Conservation (phyloP, 306 rosid species). For the Corylus avellana region DNA sequence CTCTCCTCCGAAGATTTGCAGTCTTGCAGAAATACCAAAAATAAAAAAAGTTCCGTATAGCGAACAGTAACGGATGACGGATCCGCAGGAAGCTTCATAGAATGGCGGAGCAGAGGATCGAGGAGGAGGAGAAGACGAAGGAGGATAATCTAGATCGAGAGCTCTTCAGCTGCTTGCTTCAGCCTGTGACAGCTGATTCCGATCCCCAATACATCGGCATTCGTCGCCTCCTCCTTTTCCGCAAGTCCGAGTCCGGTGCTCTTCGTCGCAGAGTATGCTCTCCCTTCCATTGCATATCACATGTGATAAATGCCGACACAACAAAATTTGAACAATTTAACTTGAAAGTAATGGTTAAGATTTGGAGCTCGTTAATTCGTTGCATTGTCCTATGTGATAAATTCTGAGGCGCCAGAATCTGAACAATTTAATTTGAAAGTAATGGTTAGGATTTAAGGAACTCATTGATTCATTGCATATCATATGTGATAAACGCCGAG, state of each 20-base stretch:
- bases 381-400: no score
- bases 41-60: background rate
- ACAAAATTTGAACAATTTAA: no score
- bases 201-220: constrained; percentile 66
- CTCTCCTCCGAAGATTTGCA: background rate
- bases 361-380: no score
- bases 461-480: background rate
- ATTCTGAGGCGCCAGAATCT: no score
- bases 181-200: constrained; percentile 52
- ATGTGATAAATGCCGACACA: no score
- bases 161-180: constrained; percentile 71
- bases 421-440: no score
- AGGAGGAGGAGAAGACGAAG: constrained; percentile 24
- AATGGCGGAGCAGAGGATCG: constrained; percentile 46
- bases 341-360: no score
- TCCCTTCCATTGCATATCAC: background rate
- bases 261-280: constrained; percentile 65
- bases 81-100: constrained; percentile 22
- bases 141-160: constrained; percentile 59
- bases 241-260: constrained; percentile 64
- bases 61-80: constrained; percentile 44
- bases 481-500: no score
- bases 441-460: background rate
- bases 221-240: constrained; percentile 77
- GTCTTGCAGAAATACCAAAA: constrained; percentile 23